Base-by-base conservation (phyloP, 2,329 filamentous ascomycete species). In the Scleromitrula shiraiana region DNA sequence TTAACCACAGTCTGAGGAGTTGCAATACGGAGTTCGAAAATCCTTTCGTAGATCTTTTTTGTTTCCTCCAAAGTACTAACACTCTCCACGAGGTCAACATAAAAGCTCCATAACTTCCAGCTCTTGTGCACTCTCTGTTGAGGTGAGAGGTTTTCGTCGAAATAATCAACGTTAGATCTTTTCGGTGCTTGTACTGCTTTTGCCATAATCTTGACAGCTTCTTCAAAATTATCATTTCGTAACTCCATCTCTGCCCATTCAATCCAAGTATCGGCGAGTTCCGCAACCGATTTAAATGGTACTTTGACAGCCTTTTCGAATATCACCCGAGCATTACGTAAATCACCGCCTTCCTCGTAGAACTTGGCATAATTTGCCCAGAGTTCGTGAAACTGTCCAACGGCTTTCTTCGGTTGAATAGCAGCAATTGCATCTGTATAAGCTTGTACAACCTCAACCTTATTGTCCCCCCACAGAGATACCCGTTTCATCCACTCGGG, bases 91-190 rank as follows among this genome's bases (percentile, higher is more conserved):
- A 98, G 78, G 65, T 98, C 93, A 33, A 98, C 90, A 60, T 98
- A 98, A 72, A 98, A 98, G 68, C 89, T 95, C 93, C 93, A 98
- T 9, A 98, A 70, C 66, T 97, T 98, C 93, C 93, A 98, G 64
- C 88, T 95, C 74, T 98, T 98, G 71, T 98, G 93, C 3, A 98
- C 87, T 53, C 94, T 80, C 70, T 97, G 93, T 65, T 98, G 93
- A 4, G 93, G 91, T 2, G 88, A 89, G 6, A 98, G 72, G 0
- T 80, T 88, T 64, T 98, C 94, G 64, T 98, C 93, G 62, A 97
- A 98, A 65, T 97, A 98, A 70, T 98, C 93, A n/a, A 98, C 89
- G 2, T 82, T 94, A n/a, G 91, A 96, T 56, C 88, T 76, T 67
- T 97, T 97, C 0, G 93, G 90, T n/a, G 93, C 88, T 65, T 95